Evolutionary conservation across 2,329 filamentous ascomycete genomes (phyloP), one percentile per base, ranked within the genome.

Genomic region (Domatiomyces catenatus): DNA sequence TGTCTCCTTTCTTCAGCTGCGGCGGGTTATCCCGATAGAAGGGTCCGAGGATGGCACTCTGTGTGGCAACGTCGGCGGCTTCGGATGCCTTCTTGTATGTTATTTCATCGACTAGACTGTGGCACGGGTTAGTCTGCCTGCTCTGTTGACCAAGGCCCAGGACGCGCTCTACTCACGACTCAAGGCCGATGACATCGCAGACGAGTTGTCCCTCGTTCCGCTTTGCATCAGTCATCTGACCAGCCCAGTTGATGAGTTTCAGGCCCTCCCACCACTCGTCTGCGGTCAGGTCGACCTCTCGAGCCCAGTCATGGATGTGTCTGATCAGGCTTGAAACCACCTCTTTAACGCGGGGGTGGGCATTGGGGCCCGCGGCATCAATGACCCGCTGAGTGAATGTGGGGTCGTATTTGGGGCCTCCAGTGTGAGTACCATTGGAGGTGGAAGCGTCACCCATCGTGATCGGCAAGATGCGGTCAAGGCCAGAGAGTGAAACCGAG

Each of bases 11-110:
- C n/a, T 78, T 68, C 46, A 81, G 75, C 52, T 75, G 68, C 4
- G 86, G 86, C 0, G 86, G 79, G 58, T 88, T 75, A 44, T 79
- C 74, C 5, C 85, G 76, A 77, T 85, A 93, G 69, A 94, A 94
- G 1, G 87, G 87, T 0, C 87, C 87, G 0, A 94, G 75, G 57
- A 94, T 87, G 42, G 86, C 80, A 3, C 84, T 84, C 1, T 84
- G 77, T 4, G 86, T 92, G 8, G 80, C 72, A 0, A 71, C 71
- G 42, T 75, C 72, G 12, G 69, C 61, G 12, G 70, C 69, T 49
- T 73, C 69, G 47, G 75, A 74, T 26, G 75, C 74, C 48, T 76
- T 71, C 54, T 79, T 80, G 68, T 80, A 83, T 50, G 83, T 86
- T 61, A 92, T 90, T 64, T 90, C 84, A 64, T 90, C 86, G 46